Conservation (phyloP, 345 rosid species). For the Lepidium sativum region DNA sequence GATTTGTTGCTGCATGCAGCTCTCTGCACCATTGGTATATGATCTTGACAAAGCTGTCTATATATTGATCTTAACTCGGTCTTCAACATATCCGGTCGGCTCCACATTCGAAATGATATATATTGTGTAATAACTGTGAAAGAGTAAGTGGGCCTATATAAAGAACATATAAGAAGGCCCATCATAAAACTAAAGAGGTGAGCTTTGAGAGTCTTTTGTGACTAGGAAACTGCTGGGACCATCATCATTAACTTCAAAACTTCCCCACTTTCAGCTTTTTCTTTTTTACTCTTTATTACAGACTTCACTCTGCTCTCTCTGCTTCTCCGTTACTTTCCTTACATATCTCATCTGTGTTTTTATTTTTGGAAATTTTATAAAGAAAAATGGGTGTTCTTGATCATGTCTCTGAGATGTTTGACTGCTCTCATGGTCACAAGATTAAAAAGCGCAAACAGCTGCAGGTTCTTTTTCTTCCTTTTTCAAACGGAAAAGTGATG, state of each 20-base stretch:
- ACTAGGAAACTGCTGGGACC: slow-evolving; percentile 4
- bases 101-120: too few species aligned
- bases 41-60: too few species aligned
- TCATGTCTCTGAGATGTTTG: slow-evolving; percentile 68
- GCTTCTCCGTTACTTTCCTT: not conserved
- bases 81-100: too few species aligned
- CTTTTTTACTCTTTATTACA: not conserved
- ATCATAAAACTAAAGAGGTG: not conserved
- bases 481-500: not conserved
- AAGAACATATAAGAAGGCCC: not conserved
- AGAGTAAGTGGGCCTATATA: not conserved
- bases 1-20: too few species aligned
- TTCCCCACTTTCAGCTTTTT: not conserved
- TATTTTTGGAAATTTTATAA: not conserved
- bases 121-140: too few species aligned
- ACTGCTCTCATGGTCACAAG: slow-evolving; percentile 54
- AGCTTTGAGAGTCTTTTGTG: too few species aligned
- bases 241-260: not conserved
- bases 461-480: slow-evolving; percentile 37
- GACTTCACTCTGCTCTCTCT: not conserved
- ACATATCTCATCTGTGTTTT: too few species aligned
- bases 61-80: too few species aligned
- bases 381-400: slow-evolving; percentile 71
- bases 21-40: too few species aligned
- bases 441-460: slow-evolving; percentile 61